Evolutionary conservation across 2,329 filamentous ascomycete genomes (phyloP), one percentile per base, ranked within the genome.

Genomic region (Aspergillus ruber): DNA sequence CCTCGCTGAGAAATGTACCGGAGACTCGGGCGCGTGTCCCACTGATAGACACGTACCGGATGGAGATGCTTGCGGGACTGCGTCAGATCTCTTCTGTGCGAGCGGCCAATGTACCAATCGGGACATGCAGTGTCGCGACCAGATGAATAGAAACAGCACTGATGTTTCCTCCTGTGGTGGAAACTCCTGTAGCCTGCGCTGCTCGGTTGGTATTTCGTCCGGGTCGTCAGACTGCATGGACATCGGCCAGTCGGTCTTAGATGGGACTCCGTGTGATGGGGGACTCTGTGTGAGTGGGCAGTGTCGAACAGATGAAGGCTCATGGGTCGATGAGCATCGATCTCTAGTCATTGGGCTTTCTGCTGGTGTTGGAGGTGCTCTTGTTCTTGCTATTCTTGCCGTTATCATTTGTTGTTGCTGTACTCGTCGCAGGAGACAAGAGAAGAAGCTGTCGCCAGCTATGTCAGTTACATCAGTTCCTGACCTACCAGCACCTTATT

Each of bases 21-120:
- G 93, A 48, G 80, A 69, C 42, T 76, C 78, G 7, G 81, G 87
- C 12, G 74, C 77, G 36, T 98, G 93, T 61, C 93, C 93, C 0
- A 61, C 70, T 1, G 89, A 98, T 65, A 58, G 74, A 44, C 86
- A 82, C 55, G 75, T 82, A 43, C 72, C 80, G 0, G 84, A 97
- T 64, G 93, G 83, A 32, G 74, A 80, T 3, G 69, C 71, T 15
- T 98, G 93, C 63, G 89, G 88, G 27, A 71, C 74, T 29, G 80
- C 80, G 2, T 78, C 96, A 27, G 25, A 10, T 12, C 25, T 29
- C 10, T 72, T 80, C 27, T 98, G 93, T 64, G 89, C 93, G 23
- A 90, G 86, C 42, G 93, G 93, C 10, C 91, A 97, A 70, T 98
- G 93, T 69, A 98, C 93, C 3, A 93, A 86, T 45, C 84, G 93